Evolutionary conservation across 371 early-diverging fungal species (phyloP).

Genomic region (Coemansia sp.): DNA sequence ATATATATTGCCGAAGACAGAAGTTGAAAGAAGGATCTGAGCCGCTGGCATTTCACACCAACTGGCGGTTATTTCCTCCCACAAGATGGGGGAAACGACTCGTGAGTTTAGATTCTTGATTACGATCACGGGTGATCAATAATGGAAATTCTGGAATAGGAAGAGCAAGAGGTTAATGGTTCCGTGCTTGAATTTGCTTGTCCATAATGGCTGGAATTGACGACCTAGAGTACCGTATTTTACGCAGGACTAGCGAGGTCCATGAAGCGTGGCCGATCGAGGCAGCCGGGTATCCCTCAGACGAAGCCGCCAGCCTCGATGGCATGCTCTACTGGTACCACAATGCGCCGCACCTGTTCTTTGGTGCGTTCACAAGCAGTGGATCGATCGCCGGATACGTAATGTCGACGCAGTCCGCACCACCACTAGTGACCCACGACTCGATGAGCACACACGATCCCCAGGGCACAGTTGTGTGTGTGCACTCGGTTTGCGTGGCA

Average conservation of each 20-base stretch:
- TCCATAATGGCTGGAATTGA: conserved; percentile 3
- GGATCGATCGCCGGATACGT: conserved; percentile 60
- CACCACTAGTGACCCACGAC: conserved; percentile 59
- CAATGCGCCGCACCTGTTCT: conserved; percentile 61
- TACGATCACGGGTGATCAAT: neutral
- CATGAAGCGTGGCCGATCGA: conserved; percentile 45
- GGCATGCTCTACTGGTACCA: conserved; percentile 57
- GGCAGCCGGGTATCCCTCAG: conserved; percentile 56
- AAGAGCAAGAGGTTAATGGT: neutral
- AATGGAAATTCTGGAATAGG: neutral
- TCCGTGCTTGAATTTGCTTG: neutral
- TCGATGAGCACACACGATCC: conserved; percentile 67
- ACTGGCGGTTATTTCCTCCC: neutral
- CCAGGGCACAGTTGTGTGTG: conserved; percentile 61
- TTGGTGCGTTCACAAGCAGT: conserved; percentile 53
- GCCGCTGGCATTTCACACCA: conserved; percentile 1
- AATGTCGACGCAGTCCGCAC: conserved; percentile 56
- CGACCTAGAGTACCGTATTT: conserved; percentile 12
- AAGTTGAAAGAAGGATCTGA: conserved; percentile 35
- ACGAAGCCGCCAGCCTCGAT: conserved; percentile 65
- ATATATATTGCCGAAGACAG: conserved; percentile 28
- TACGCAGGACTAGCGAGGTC: conserved; percentile 17
- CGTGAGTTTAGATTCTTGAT: conserved; percentile 3
- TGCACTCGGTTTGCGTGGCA: conserved; percentile 62
- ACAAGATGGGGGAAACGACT: neutral